phyloP scores from a whole-genome alignment of 169 alveolate genomes.

The Miamiensis avidus region DNA sequence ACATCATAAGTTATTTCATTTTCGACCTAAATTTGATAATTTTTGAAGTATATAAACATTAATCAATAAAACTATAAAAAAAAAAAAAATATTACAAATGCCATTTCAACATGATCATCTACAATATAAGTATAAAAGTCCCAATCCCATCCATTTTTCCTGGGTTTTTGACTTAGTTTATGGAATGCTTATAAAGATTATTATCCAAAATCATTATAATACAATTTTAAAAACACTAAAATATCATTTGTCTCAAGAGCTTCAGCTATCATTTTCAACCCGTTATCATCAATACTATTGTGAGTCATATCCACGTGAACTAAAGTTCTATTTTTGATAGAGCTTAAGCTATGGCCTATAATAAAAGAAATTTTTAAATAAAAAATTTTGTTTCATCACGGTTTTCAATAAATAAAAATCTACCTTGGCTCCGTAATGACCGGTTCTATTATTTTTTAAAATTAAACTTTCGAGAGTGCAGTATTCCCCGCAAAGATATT shows the following conservation, averaged over 20 bases:
- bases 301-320: constrained; percentile 75
- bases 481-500: constrained; percentile 57
- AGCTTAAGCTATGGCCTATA: constrained; percentile 70
- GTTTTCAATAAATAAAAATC: too few species aligned
- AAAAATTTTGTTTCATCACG: too few species aligned
- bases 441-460: constrained; percentile 60
- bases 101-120: constrained; percentile 77
- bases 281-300: constrained; percentile 71
- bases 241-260: constrained; percentile 61
- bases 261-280: constrained; percentile 70
- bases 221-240: constrained; percentile 65
- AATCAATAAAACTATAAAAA: too few species aligned
- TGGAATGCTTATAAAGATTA: constrained; percentile 61
- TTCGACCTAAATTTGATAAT: constrained; percentile 1
- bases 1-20: constrained; percentile 21
- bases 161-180: constrained; percentile 53
- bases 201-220: constrained; percentile 76
- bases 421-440: constrained; percentile 67
- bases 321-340: constrained; percentile 62
- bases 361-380: too few species aligned
- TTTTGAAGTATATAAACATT: background rate
- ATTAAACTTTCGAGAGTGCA: constrained; percentile 72
- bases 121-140: constrained; percentile 77
- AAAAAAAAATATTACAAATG: constrained; percentile 48
- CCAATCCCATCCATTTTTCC: constrained; percentile 70